Conservation (phyloP, 306 rosid genomes). For the Herpetospermum pedunculosum region DNA sequence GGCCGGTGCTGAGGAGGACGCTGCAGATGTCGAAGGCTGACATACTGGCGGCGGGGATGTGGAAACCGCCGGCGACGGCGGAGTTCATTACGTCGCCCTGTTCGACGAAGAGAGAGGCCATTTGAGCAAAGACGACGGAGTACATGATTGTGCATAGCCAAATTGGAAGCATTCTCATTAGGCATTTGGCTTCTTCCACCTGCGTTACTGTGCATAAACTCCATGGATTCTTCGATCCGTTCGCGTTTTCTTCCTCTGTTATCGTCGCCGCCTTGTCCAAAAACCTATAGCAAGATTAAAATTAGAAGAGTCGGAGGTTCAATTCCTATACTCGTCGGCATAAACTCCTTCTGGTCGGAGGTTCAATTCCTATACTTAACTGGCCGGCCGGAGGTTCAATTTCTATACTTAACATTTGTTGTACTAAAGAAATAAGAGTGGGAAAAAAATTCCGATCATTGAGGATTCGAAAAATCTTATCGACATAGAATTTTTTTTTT, state of each 20-base stretch:
- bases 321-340: no score
- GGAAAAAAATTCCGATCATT: no score
- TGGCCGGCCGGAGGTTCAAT: no score
- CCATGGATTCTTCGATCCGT: slow-evolving; percentile 20
- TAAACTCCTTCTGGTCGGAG: no score
- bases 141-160: slow-evolving; percentile 56
- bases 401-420: no score
- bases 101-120: slow-evolving; percentile 58
- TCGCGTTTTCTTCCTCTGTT: slow-evolving; percentile 8
- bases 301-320: no score
- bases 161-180: slow-evolving; percentile 41
- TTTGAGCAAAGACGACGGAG: slow-evolving; percentile 51
- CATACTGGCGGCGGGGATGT: slow-evolving; percentile 52
- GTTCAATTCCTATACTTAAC: no score
- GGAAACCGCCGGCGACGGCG: slow-evolving; percentile 17
- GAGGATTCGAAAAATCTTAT: no score
- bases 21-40: slow-evolving; percentile 44
- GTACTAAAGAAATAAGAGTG: no score
- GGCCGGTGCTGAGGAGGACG: slow-evolving; percentile 32
- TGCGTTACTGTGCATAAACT: slow-evolving; percentile 48
- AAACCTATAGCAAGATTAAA: no score
- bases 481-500: no score
- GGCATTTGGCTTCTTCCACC: slow-evolving; percentile 60
- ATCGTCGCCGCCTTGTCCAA: slow-evolving; percentile 52
- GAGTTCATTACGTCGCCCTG: slow-evolving; percentile 53